phyloP scores from a whole-genome alignment of 139 green algal genomes.

The Helicosporidium sp. region DNA sequence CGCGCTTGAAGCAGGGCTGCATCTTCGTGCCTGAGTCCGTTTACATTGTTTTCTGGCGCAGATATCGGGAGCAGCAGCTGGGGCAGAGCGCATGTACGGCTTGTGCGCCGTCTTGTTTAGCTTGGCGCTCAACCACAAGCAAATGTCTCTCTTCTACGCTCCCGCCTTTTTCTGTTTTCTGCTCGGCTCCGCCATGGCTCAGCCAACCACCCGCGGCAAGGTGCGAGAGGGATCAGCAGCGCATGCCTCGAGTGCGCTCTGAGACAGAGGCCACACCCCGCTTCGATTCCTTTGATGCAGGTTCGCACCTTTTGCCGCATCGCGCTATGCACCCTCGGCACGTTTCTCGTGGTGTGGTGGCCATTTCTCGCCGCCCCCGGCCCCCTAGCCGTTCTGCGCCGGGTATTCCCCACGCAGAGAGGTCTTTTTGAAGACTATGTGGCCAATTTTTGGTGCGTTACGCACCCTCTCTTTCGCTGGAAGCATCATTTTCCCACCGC shows the following conservation, averaged over 20 bases:
- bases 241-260: too few species aligned
- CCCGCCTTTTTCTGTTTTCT: conserved; percentile 90
- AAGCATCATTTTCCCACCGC: conserved; percentile 27
- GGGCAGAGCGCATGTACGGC: too few species aligned
- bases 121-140: conserved; percentile 86
- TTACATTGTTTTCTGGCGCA: too few species aligned
- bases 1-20: too few species aligned
- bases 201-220: conserved; percentile 1
- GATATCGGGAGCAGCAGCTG: too few species aligned
- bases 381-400: conserved; percentile 15
- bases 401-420: conserved; percentile 63
- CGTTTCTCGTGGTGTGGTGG: conserved; percentile 57
- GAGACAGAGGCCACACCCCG: too few species aligned
- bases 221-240: conserved; percentile 4
- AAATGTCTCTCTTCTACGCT: conserved; percentile 89
- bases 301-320: too few species aligned
- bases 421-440: conserved; percentile 97
- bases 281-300: too few species aligned
- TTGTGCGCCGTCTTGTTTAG: too few species aligned
- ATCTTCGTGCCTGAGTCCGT: too few species aligned
- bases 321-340: too few species aligned
- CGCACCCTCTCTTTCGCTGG: conserved; percentile 70
- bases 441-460: conserved; percentile 89
- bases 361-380: conserved; percentile 34
- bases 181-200: conserved; percentile 57